Evolutionary conservation across 1,284 basidiomycete species (phyloP).

Genomic region (Leccinum laetum): DNA sequence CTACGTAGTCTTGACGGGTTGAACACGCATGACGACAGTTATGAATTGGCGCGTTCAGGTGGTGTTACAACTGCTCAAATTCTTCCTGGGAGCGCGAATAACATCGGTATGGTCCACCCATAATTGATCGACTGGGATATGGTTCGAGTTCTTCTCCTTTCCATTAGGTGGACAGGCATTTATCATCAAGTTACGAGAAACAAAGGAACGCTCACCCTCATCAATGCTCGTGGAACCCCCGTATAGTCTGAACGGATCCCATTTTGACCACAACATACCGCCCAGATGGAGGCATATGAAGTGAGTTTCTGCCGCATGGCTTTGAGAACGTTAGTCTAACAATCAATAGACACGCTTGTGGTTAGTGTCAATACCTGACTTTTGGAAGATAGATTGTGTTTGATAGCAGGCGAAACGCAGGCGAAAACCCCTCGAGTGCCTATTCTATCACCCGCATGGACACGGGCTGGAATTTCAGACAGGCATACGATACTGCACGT

Average conservation of each 20-base stretch:
- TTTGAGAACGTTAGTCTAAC: not conserved
- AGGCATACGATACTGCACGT: slow-evolving; percentile 66
- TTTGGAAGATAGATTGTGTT: not conserved
- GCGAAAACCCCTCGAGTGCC: slow-evolving; percentile 27
- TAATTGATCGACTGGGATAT: not conserved
- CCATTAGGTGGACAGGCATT: slow-evolving; percentile 65
- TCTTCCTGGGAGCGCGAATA: slow-evolving; percentile 53
- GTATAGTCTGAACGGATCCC: slow-evolving; percentile 39
- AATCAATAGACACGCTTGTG: slow-evolving; percentile 56
- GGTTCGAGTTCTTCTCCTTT: not conserved
- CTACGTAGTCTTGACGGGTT: slow-evolving; percentile 51
- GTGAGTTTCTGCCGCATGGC: slow-evolving; percentile 31
- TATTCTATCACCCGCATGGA: slow-evolving; percentile 57
- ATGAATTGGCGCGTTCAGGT: slow-evolving; percentile 49
- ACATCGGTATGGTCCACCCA: slow-evolving; percentile 47
- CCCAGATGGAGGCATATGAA: slow-evolving; percentile 63
- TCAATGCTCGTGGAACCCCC: slow-evolving; percentile 71
- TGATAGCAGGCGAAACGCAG: slow-evolving; percentile 9
- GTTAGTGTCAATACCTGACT: slow-evolving; percentile 40
- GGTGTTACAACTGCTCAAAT: slow-evolving; percentile 55
- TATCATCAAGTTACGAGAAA: slow-evolving; percentile 64
- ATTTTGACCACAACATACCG: slow-evolving; percentile 25
- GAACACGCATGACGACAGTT: slow-evolving; percentile 52
- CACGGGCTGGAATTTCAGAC: slow-evolving; percentile 59
- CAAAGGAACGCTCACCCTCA: slow-evolving; percentile 53